phyloP scores from a whole-genome alignment of 2,329 filamentous ascomycete species.

The Pezicula neosporulosa region DNA sequence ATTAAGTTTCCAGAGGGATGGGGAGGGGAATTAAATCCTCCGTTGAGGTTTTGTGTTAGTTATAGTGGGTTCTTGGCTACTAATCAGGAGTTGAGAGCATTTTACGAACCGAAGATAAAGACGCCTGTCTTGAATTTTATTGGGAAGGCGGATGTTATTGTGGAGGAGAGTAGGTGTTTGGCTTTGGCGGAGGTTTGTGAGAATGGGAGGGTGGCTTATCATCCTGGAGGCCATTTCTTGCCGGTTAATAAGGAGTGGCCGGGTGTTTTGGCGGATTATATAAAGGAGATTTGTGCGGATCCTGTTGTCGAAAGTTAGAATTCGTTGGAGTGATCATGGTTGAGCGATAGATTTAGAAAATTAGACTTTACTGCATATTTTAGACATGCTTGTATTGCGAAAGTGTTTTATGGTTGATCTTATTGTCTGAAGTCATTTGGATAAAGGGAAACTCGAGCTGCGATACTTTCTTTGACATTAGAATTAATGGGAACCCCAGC shows the following conservation, averaged over 20 bases:
- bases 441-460: no score
- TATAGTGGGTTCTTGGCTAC: constrained; percentile 74
- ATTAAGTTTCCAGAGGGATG: constrained; percentile 6
- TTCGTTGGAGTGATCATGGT: no score
- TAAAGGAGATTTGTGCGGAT: constrained; percentile 38
- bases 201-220: constrained; percentile 56
- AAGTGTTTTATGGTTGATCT: no score
- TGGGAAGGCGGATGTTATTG: constrained; percentile 81
- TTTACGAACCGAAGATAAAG: constrained; percentile 68
- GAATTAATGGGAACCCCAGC: no score
- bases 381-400: no score
- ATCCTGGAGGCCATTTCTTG: constrained; percentile 81
- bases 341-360: no score
- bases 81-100: constrained; percentile 56
- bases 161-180: constrained; percentile 69
- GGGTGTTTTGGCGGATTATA: constrained; percentile 69
- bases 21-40: constrained; percentile 49
- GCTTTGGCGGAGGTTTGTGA: constrained; percentile 62
- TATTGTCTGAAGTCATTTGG: no score
- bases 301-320: no score
- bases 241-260: constrained; percentile 77
- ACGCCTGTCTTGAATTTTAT: constrained; percentile 79
- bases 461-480: no score
- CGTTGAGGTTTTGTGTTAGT: constrained; percentile 64
- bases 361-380: no score